These are phyloP conservation scores for Biscogniauxia mediterranea DNA, from an alignment of 2,329 filamentous ascomycete genomes.

Conservation along the genomic window DNA sequence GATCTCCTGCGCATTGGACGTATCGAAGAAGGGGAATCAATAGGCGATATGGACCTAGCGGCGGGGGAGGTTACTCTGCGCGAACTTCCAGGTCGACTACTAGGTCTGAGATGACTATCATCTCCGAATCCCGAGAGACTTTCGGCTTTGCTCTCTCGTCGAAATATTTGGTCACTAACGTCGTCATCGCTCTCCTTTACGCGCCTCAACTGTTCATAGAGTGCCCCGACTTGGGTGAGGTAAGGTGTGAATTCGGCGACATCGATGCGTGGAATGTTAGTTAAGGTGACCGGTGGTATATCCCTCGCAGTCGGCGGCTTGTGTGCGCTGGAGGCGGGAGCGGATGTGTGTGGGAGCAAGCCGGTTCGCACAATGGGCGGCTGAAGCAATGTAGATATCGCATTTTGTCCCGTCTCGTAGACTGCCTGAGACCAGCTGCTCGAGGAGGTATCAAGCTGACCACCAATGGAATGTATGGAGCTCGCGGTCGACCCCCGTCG, in stretches of 20 bases:
- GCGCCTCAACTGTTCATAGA: constrained; percentile 87
- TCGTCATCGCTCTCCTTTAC: constrained; percentile 77
- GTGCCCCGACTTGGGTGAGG: constrained; percentile 75
- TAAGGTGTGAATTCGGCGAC: constrained; percentile 79
- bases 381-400: constrained; percentile 91
- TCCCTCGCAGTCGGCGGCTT: constrained; percentile 83
- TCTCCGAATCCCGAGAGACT: constrained; percentile 35
- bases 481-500: constrained; percentile 82
- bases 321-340: constrained; percentile 67
- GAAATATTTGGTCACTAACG: constrained; percentile 40
- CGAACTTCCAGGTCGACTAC: constrained; percentile 37
- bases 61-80: constrained; percentile 46
- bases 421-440: constrained; percentile 54
- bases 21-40: constrained; percentile 42
- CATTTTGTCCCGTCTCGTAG: constrained; percentile 80
- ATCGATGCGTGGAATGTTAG: constrained; percentile 82
- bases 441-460: constrained; percentile 70
- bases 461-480: constrained; percentile 84
- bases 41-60: constrained; percentile 48
- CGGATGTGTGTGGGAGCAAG: constrained; percentile 73
- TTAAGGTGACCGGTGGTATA: constrained; percentile 89
- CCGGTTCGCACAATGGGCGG: constrained; percentile 88
- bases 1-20: constrained; percentile 38
- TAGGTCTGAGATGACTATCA: constrained; percentile 49
- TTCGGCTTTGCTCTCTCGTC: constrained; percentile 42